These are phyloP conservation scores for Chrysoporthe puriensis DNA, from an alignment of 2,329 filamentous ascomycete species.

Conservation along the genomic window DNA sequence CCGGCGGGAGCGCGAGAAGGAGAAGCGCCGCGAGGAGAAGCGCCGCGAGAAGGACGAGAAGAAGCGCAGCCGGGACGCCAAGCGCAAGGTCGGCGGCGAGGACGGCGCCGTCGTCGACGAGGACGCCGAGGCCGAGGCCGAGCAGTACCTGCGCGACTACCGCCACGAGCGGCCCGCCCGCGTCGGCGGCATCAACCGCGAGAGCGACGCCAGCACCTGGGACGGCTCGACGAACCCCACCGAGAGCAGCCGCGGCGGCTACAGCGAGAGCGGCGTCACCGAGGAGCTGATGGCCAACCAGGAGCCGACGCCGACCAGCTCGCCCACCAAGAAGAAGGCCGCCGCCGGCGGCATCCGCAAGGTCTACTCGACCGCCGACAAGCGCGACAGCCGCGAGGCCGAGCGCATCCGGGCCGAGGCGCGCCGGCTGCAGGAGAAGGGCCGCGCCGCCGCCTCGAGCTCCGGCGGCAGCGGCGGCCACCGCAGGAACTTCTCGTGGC, in stretches of 20 bases:
- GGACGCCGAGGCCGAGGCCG: constrained; percentile 64
- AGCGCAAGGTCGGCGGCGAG: constrained; percentile 57
- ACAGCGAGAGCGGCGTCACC: constrained; percentile 50
- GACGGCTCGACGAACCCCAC: constrained; percentile 73
- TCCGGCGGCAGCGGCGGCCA: constrained; percentile 36
- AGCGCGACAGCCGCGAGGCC: constrained; percentile 53
- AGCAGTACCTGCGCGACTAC: constrained; percentile 78
- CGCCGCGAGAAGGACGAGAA: constrained; percentile 41
- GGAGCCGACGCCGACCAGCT: constrained; percentile 60
- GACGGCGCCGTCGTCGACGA: constrained; percentile 67
- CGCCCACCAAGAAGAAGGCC: constrained; percentile 49
- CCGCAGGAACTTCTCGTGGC: constrained; percentile 30
- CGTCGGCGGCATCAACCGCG: constrained; percentile 86
- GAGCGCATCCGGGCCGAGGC: constrained; percentile 62
- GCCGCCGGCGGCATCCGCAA: constrained; percentile 57
- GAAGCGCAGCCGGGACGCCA: constrained; percentile 36
- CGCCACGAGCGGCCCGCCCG: constrained; percentile 83
- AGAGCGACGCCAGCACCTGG: constrained; percentile 77
- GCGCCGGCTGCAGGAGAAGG: constrained; percentile 57
- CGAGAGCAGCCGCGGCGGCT: constrained; percentile 50
- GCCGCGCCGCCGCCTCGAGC: constrained; percentile 48
- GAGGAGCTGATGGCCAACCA: constrained; percentile 64
- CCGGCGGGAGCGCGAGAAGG: constrained; percentile 56
- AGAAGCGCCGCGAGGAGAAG: constrained; percentile 44
- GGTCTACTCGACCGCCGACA: constrained; percentile 64